Evolutionary conservation across 2,329 filamentous ascomycete species (phyloP).

Genomic region (Cytospora schulzeri): DNA sequence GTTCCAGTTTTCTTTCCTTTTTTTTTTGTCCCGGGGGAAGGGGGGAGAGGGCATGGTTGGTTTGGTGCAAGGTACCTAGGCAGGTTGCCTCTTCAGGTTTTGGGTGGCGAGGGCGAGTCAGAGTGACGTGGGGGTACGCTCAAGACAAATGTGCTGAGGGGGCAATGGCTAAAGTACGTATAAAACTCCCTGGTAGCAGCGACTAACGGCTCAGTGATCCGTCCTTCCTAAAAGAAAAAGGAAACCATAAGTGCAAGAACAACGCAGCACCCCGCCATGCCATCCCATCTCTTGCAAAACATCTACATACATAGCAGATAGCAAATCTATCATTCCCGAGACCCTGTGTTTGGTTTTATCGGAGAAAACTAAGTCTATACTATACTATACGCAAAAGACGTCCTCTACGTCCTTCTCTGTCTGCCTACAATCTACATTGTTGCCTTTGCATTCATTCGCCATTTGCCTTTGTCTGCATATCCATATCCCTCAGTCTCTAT

Average conservation of each 20-base stretch:
- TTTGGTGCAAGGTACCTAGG: too few relatives aligned
- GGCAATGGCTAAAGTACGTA: not conserved
- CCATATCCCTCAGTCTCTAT: too few relatives aligned
- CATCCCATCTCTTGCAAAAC: not conserved
- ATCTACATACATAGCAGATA: not conserved
- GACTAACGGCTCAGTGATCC: not conserved
- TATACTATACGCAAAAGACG: not conserved
- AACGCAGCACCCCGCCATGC: not conserved
- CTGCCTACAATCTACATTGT: too few relatives aligned
- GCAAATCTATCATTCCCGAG: not conserved
- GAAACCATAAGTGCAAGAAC: not conserved
- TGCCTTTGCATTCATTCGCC: too few relatives aligned
- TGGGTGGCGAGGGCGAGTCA: not conserved
- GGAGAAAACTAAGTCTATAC: not conserved
- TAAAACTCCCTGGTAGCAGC: not conserved
- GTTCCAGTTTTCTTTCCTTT: too few relatives aligned
- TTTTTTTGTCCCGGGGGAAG: not conserved
- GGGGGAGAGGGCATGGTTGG: not conserved
- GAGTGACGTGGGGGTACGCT: not conserved
- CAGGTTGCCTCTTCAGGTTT: not conserved
- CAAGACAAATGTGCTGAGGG: too few relatives aligned
- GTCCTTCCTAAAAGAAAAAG: not conserved
- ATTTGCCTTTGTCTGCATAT: not conserved
- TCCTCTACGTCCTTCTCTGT: too few relatives aligned
- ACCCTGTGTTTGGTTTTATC: not conserved